These are phyloP conservation scores for Solanum aculeatissimum DNA, from an alignment of 305 asterid species.

Conservation along the genomic window DNA sequence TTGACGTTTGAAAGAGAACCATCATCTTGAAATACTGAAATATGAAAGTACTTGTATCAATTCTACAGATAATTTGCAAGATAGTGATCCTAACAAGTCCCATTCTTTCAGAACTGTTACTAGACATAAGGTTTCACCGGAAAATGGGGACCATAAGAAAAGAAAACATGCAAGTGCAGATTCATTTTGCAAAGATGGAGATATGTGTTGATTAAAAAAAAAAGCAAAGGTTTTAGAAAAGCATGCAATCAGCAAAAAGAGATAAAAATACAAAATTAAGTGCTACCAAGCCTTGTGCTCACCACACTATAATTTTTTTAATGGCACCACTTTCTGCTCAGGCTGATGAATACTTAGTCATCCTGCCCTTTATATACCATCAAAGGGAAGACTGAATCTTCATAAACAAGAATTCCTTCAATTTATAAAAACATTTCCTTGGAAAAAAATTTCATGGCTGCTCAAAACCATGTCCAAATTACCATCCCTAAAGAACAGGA, in stretches of 20 bases:
- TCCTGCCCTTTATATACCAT: not conserved
- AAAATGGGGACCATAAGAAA: not conserved
- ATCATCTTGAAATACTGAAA: not conserved
- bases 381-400: not conserved
- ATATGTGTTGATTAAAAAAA: not conserved
- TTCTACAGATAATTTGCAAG: not conserved
- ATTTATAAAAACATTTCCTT: not conserved
- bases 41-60: not conserved
- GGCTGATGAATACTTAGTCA: not conserved
- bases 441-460: slow-evolving; percentile 15
- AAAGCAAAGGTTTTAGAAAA: not conserved
- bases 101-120: not conserved
- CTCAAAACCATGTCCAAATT: slow-evolving; percentile 19
- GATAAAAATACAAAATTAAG: not conserved
- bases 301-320: not conserved
- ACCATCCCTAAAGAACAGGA: slow-evolving; percentile 7
- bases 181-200: not conserved
- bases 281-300: slow-evolving; percentile 6
- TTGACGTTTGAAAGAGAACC: not conserved
- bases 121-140: not conserved
- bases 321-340: not conserved
- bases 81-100: not conserved
- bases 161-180: not conserved
- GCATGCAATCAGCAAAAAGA: not conserved
- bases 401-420: not conserved